Conservation (phyloP, 176 grass and related monocot species). For the Ampelocalamus luodianensis region DNA sequence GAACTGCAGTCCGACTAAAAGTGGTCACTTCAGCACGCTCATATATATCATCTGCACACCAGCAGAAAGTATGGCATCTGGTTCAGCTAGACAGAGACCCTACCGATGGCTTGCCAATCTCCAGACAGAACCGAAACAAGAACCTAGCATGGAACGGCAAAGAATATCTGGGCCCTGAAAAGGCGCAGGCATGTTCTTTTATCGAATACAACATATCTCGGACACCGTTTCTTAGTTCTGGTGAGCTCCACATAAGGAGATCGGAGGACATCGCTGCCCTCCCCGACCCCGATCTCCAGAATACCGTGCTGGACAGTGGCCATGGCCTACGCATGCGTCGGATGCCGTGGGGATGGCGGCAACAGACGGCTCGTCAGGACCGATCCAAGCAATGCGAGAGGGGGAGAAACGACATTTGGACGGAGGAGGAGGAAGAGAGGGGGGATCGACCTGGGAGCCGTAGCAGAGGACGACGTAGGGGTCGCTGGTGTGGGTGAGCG, state of each 20-base stretch:
- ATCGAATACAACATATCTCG: neutral
- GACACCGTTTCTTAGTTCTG: neutral
- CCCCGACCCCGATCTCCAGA: neutral
- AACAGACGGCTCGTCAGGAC: neutral
- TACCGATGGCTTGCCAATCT: neutral
- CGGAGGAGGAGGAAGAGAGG: neutral
- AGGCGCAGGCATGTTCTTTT: neutral
- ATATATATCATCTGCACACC: neutral
- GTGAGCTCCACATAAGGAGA: neutral
- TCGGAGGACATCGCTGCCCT: neutral
- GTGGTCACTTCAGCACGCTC: neutral
- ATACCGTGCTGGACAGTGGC: neutral
- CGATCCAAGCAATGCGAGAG: neutral
- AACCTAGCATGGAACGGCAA: neutral
- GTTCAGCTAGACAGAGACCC: neutral
- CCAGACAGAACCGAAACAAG: neutral
- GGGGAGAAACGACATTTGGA: neutral
- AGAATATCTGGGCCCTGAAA: neutral
- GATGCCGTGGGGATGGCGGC: neutral
- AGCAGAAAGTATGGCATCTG: neutral
- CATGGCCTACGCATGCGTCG: neutral
- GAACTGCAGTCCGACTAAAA: neutral
- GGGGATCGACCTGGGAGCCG: conserved; percentile 51
- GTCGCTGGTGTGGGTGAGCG: conserved; percentile 79
- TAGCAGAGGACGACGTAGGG: conserved; percentile 79